Evolutionary conservation across 2,329 filamentous ascomycete genomes (phyloP), one percentile per base, ranked within the genome.

Genomic region (Fusarium sp.): DNA sequence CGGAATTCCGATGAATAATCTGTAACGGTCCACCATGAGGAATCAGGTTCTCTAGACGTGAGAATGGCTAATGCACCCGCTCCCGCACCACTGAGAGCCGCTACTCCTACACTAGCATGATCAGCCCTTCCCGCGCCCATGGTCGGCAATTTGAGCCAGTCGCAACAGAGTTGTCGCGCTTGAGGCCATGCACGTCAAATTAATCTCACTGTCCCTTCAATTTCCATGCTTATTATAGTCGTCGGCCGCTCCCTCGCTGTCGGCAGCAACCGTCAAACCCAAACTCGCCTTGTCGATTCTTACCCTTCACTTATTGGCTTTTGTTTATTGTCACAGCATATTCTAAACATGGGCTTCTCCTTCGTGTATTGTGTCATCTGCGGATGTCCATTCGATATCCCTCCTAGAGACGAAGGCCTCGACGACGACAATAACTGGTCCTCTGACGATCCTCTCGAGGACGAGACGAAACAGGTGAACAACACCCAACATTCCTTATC

Each of bases 361-460:
- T 53, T 37, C 9, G 36, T 63, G 1, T 59, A 53, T 23, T 63
- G 60, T 6, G 59, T 54, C 28, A n/a, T 54, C 28, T 63, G 60
- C 48, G 60, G 54, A 27, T 63, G 54, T 13, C 55, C 60, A 8
- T 59, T 63, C 18, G 60, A 63, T 10, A 60, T 62, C 7, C 60
- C 54, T 2, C 54, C 40, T 30, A n/a, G n/a, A 13, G 40, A 54
- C 5, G 36, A 47, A 2, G 23, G 30, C 34, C 27, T 39, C 34
- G 40, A 28, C 13, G 31, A 44, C 15, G 52, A 57, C 11, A 12
- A 47, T n/a, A 46, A 43, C 34, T 60, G 48, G 48, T 23, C 15
- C 12, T 28, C 48, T 8, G 31, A 54, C 8, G 48, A 60, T 15
- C 48, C 57, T 37, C 39, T 46, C n/a, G 48, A 60, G 27, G 57